Evolutionary conservation across 306 rosid genomes (phyloP), one percentile per base, ranked within the genome.

Genomic region (Inga laurina): DNA sequence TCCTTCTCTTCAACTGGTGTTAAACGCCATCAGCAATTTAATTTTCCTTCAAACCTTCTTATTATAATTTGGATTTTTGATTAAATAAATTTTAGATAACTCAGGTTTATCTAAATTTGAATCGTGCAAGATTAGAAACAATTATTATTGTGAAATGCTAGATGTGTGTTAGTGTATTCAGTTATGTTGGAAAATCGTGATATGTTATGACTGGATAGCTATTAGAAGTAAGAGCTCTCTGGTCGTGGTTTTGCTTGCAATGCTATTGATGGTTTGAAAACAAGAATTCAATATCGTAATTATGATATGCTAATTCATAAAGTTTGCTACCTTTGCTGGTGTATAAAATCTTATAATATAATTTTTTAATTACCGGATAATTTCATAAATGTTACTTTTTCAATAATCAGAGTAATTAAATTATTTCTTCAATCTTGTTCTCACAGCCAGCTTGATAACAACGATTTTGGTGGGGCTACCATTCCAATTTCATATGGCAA

Each of bases 391-490:
- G 7, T 56, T 72, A 14, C 24, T 62, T 70, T 54, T 64, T 44
- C 32, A 68, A 12, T 61, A 54, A 19, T 75, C 39, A 24, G 59
- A 71, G 51, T 83, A 43, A 52, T 64, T 54, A 30, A 77, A 73
- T 48, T 70, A 41, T 57, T 86, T 76, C 70, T 69, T 62, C 46
- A 57, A 56, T 78, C 52, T 80, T 88, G 70, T 69, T 76, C 79
- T 85, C 90, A 91, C 92, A 96, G 99, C 78, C 99, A 96, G 83
- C 90, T 94, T 78, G 99, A 96, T 88, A 93, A 93, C 89, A 96
- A 96, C 86, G 85, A 96, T 88, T 93, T 96, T 59, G 80, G 27
- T 0, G 98, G 94, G 79, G 71, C 45, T 82, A 83, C 52, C 46
- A 93, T 96, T 91, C 99, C 99, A 37, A 83, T 78, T 51, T 22